phyloP scores from a whole-genome alignment of 352 stramenopile species.

The Phytophthora rubi region DNA sequence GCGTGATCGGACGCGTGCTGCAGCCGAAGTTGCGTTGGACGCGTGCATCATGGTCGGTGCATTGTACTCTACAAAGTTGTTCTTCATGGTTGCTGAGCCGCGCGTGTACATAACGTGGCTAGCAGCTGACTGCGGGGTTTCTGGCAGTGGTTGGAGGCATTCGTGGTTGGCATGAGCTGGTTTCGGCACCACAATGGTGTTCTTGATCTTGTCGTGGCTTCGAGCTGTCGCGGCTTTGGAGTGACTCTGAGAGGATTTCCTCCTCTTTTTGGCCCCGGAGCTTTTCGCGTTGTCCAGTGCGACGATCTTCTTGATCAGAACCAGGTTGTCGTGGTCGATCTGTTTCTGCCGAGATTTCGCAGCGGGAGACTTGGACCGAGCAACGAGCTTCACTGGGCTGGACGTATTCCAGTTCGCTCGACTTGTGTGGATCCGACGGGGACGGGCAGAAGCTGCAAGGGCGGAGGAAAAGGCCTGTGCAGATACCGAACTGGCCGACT shows the following conservation, averaged over 20 bases:
- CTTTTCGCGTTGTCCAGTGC: conserved; percentile 42
- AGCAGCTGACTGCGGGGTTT: conserved; percentile 35
- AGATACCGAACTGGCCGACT: conserved; percentile 35
- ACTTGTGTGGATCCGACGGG: conserved; percentile 34
- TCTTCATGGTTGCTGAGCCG: conserved; percentile 50
- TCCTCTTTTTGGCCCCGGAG: conserved; percentile 22
- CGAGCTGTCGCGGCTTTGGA: conserved; percentile 1
- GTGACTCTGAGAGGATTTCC: neutral
- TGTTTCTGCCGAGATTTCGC: conserved; percentile 57
- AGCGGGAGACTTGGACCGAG: conserved; percentile 48
- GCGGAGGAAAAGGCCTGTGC: conserved; percentile 31
- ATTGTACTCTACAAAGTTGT: conserved; percentile 61
- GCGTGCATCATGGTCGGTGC: conserved; percentile 35
- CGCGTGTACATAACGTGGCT: conserved; percentile 60
- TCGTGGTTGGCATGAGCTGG: conserved; percentile 28
- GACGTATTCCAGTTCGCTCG: neutral
- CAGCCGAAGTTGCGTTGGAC: conserved; percentile 39
- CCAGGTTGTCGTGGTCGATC: conserved; percentile 64
- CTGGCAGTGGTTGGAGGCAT: conserved; percentile 28
- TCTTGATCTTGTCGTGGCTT: conserved; percentile 11
- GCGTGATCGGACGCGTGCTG: conserved; percentile 33
- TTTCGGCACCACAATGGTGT: conserved; percentile 32
- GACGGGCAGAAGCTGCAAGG: conserved; percentile 28
- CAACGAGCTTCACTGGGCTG: conserved; percentile 27
- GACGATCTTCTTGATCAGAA: conserved; percentile 67